phyloP scores from a whole-genome alignment of 441 rosid genomes.

The Raphanus hybrid region DNA sequence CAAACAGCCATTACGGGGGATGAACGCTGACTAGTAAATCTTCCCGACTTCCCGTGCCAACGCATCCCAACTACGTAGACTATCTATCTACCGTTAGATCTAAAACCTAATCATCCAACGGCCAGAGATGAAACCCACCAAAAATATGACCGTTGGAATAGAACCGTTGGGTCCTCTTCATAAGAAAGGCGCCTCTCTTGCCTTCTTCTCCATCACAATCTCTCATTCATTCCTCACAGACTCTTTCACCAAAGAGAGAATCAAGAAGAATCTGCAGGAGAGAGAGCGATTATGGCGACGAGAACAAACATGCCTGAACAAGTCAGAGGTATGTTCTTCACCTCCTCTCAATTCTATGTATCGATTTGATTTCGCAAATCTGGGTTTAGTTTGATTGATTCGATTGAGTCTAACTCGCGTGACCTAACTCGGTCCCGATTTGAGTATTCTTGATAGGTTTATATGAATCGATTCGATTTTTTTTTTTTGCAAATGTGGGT shows the following conservation, averaged over 20 bases:
- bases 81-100: conserved; percentile 29
- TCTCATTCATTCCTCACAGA: conserved; percentile 15
- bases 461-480: not conserved
- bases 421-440: too few species aligned
- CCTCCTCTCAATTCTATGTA: not conserved
- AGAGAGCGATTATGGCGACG: conserved; percentile 38
- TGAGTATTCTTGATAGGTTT: not conserved
- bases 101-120: conserved; percentile 57
- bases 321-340: conserved; percentile 32
- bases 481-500: not conserved
- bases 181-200: conserved; percentile 48
- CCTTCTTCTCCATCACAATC: conserved; percentile 1
- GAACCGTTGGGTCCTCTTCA: conserved; percentile 58
- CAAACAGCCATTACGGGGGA: conserved; percentile 19
- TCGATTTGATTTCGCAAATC: not conserved
- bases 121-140: conserved; percentile 18
- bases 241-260: conserved; percentile 24
- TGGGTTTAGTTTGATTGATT: not conserved
- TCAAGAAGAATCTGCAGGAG: conserved; percentile 8
- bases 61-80: conserved; percentile 19
- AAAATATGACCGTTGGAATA: conserved; percentile 73
- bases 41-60: conserved; percentile 23
- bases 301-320: conserved; percentile 41
- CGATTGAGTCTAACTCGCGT: not conserved
- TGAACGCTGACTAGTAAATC: not conserved